phyloP scores from a whole-genome alignment of 768 basidiomycete genomes.

The Pleurotus giganteus region DNA sequence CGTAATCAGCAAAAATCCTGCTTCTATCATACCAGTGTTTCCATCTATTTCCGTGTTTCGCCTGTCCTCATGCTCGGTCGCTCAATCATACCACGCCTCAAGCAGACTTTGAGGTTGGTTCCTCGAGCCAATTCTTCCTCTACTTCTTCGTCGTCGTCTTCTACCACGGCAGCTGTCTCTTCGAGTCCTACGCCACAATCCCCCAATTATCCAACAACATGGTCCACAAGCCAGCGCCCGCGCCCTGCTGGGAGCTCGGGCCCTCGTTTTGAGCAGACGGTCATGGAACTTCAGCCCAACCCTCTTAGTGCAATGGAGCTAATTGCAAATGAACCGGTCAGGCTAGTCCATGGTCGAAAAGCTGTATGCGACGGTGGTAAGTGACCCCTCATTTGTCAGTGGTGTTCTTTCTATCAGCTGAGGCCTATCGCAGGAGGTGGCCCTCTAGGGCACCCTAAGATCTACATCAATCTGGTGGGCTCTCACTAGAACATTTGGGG shows the following conservation, averaged over 20 bases:
- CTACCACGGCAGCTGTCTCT: slow-evolving; percentile 9
- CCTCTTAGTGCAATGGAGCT: slow-evolving; percentile 91
- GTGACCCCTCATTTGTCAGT: slow-evolving; percentile 25
- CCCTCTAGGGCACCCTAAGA: slow-evolving; percentile 93
- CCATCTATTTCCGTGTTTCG: not conserved
- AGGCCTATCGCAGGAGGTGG: slow-evolving; percentile 67
- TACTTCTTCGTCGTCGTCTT: slow-evolving; percentile 12
- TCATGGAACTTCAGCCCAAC: slow-evolving; percentile 83
- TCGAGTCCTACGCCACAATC: slow-evolving; percentile 58
- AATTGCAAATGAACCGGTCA: slow-evolving; percentile 81
- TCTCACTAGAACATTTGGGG: slow-evolving; percentile 2
- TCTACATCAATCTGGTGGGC: slow-evolving; percentile 92
- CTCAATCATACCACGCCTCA: slow-evolving; percentile 5
- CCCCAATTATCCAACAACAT: slow-evolving; percentile 79
- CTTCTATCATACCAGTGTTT: too few species aligned
- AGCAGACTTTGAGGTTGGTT: not conserved
- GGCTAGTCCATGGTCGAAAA: slow-evolving; percentile 76
- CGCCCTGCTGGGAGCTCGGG: slow-evolving; percentile 58
- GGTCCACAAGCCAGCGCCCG: slow-evolving; percentile 81
- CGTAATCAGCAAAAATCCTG: too few species aligned
- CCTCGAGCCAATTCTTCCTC: slow-evolving; percentile 8
- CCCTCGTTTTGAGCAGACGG: slow-evolving; percentile 92
- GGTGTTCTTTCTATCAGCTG: slow-evolving; percentile 11
- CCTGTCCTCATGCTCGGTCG: slow-evolving; percentile 3
- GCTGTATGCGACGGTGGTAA: slow-evolving; percentile 95